Evolutionary conservation across 768 basidiomycete genomes (phyloP).

Genomic region (Clavaria fumosa): DNA sequence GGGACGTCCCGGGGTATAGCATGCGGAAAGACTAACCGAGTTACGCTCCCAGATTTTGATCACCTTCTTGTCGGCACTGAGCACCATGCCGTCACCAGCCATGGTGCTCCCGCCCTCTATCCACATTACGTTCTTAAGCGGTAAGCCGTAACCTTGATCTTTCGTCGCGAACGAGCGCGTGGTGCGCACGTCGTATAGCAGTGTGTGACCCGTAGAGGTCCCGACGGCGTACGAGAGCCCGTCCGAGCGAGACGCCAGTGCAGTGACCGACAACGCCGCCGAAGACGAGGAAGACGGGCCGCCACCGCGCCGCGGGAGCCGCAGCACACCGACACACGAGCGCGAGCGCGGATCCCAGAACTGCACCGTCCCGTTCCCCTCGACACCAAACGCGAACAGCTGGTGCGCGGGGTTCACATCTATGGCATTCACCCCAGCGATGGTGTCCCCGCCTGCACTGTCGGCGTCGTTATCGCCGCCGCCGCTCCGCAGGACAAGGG

Average conservation of each 20-base stretch:
- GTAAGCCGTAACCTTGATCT: conserved; percentile 93
- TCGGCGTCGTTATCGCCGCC: conserved; percentile 28
- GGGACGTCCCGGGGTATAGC: conserved; percentile 2
- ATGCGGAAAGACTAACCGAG: conserved; percentile 32
- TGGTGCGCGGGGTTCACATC: conserved; percentile 93
- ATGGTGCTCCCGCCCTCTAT: conserved; percentile 73
- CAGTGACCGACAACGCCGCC: conserved; percentile 45
- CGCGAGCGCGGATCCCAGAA: conserved; percentile 94
- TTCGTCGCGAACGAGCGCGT: conserved; percentile 73
- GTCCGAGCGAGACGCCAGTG: conserved; percentile 71
- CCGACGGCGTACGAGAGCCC: conserved; percentile 91
- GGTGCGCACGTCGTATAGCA: conserved; percentile 88
- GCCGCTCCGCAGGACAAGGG: conserved; percentile 43
- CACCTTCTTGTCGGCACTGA: conserved; percentile 93
- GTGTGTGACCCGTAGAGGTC: conserved; percentile 86
- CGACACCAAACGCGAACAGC: conserved; percentile 76
- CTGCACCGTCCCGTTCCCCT: conserved; percentile 76
- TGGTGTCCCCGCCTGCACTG: conserved; percentile 29
- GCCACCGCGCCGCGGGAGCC: conserved; percentile 40
- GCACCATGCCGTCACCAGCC: conserved; percentile 77
- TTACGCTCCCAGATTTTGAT: conserved; percentile 93
- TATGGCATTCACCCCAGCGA: conserved; percentile 77
- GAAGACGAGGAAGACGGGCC: conserved; percentile 22
- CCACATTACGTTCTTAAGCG: conserved; percentile 77
- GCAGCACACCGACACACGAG: conserved; percentile 51